A percentile compares a stretch with the other conserved stretches of the same genome.
Conservation (phyloP, 352 stramenopile genomes). For the Peronospora farinosa region DNA sequence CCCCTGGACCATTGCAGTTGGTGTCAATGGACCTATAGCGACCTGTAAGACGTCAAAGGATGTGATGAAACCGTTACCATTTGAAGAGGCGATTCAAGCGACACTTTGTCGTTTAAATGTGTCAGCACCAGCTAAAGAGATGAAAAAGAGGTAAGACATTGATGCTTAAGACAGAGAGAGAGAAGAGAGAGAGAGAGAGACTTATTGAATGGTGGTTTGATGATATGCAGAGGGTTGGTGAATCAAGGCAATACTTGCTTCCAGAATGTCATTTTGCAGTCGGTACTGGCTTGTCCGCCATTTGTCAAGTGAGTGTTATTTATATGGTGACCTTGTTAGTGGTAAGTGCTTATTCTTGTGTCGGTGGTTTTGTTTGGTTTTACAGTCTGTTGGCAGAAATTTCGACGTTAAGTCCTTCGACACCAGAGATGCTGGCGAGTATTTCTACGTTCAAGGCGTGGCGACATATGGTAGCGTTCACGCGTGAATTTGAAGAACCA, state of each 20-base stretch:
- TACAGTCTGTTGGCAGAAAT: conserved; percentile 63
- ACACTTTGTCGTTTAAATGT: conserved; percentile 52
- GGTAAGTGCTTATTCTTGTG: background rate
- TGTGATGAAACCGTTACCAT: conserved; percentile 26
- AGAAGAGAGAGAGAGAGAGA: background rate
- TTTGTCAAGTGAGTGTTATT: conserved; percentile 65
- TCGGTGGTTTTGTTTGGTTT: background rate
- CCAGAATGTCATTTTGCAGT: conserved; percentile 86
- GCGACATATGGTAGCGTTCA: conserved; percentile 74
- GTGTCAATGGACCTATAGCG: background rate
- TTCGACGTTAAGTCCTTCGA: conserved; percentile 42
- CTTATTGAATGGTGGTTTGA: conserved; percentile 1
- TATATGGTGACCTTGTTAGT: background rate
- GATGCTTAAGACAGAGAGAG: background rate
- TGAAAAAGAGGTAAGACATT: conserved; percentile 64
- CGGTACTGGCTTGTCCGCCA: conserved; percentile 62
- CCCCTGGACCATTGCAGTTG: conserved; percentile 14
- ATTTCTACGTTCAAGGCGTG: conserved; percentile 59
- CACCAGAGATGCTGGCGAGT: conserved; percentile 35
- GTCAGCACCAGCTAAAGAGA: conserved; percentile 57
- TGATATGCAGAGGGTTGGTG: conserved; percentile 47
- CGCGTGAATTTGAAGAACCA: conserved; percentile 76
- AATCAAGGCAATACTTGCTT: conserved; percentile 88
- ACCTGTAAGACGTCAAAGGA: conserved; percentile 1
- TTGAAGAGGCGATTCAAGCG: conserved; percentile 65